These are phyloP conservation scores for Schizosaccharomyces lindneri DNA, from an alignment of 805 yeast species.

Conservation along the genomic window DNA sequence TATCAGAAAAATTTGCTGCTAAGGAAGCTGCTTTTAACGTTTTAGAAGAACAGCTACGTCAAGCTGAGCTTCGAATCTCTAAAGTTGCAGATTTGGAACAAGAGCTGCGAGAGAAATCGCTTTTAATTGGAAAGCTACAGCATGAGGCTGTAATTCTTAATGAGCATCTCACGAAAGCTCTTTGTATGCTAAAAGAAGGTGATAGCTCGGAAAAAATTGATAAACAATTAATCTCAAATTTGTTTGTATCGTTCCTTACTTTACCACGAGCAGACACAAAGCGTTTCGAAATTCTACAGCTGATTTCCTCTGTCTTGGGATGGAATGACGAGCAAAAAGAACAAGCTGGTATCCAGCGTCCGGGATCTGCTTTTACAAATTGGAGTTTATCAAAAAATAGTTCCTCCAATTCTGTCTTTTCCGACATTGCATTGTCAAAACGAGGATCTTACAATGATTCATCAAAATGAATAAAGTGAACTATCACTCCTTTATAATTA, in stretches of 20 bases:
- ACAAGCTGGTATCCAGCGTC: not conserved
- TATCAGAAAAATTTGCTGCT: slow-evolving; percentile 1
- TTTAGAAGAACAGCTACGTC: slow-evolving; percentile 2
- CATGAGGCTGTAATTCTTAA: slow-evolving; percentile 85
- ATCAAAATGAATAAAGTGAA: not conserved
- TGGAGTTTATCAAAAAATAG: not conserved
- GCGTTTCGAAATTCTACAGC: slow-evolving; percentile 72
- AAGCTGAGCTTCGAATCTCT: slow-evolving; percentile 8
- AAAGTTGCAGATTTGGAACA: slow-evolving; percentile 20
- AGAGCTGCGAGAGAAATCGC: slow-evolving; percentile 42
- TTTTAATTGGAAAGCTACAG: slow-evolving; percentile 67
- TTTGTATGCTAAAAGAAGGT: slow-evolving; percentile 57
- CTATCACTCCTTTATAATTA: too few relatives aligned
- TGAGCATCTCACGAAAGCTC: slow-evolving; percentile 85
- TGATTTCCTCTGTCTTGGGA: slow-evolving; percentile 55
- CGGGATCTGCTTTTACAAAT: slow-evolving; percentile 1
- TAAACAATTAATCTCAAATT: slow-evolving; percentile 65
- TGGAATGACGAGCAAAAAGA: slow-evolving; percentile 47
- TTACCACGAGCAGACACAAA: slow-evolving; percentile 84
- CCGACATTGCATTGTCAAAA: not conserved
- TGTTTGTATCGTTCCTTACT: slow-evolving; percentile 60
- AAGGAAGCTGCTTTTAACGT: slow-evolving; percentile 2
- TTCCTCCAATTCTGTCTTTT: not conserved
- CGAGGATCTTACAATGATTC: not conserved
- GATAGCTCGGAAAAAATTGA: slow-evolving; percentile 15